Evolutionary conservation across 768 basidiomycete species (phyloP).

Genomic region (Termitomyces sp.): DNA sequence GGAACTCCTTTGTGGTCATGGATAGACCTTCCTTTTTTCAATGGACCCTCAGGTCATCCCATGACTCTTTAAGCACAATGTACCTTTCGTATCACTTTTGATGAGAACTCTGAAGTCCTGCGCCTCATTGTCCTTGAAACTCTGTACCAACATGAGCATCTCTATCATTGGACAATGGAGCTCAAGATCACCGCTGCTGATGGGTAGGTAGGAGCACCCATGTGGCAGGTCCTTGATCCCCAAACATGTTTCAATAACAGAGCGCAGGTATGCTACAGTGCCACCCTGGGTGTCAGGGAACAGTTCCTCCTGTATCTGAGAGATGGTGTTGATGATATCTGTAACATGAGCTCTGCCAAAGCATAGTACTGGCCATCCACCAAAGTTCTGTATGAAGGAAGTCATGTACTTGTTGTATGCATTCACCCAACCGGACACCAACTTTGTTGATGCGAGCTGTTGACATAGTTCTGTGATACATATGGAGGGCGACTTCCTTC

Average conservation of each 20-base stretch:
- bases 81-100: conserved; percentile 23
- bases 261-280: conserved; percentile 18
- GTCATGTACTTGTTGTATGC: conserved; percentile 29
- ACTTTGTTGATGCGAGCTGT: conserved; percentile 25
- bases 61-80: conserved; percentile 19
- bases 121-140: not conserved
- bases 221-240: not conserved
- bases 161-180: conserved; percentile 35
- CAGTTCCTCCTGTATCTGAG: conserved; percentile 21
- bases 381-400: conserved; percentile 28
- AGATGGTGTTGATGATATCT: conserved; percentile 24
- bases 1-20: conserved; percentile 11
- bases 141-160: conserved; percentile 24
- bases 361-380: conserved; percentile 22
- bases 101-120: conserved; percentile 16
- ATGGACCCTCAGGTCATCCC: conserved; percentile 14
- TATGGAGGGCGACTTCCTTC: conserved; percentile 22
- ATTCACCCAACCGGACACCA: conserved; percentile 31
- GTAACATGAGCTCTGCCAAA: conserved; percentile 5
- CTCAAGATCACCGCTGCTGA: conserved; percentile 13
- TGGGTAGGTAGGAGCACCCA: conserved; percentile 1
- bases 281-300: conserved; percentile 18
- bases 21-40: not conserved
- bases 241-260: conserved; percentile 17
- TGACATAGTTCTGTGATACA: conserved; percentile 26